These are phyloP conservation scores for Stagonosporopsis chrysanthemi DNA, from an alignment of 2,329 filamentous ascomycete genomes.

Conservation along the genomic window DNA sequence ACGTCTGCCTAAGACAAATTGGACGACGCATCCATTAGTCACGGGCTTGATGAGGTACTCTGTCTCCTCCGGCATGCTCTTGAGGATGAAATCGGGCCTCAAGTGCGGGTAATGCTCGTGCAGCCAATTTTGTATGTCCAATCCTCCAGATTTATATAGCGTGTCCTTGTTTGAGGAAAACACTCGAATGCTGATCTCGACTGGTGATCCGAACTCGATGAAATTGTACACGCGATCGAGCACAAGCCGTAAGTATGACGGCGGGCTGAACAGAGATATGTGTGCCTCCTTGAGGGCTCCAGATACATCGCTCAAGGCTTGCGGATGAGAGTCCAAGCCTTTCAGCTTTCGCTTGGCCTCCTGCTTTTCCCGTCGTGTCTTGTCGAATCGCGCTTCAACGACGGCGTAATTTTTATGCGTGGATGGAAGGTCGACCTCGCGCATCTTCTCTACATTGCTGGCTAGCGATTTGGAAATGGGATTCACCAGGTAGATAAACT, in stretches of 20 bases:
- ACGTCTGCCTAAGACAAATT: constrained; percentile 33
- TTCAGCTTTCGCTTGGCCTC: neutral
- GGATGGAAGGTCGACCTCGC: constrained; percentile 1
- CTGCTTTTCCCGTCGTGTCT: too few species aligned
- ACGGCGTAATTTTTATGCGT: constrained; percentile 22
- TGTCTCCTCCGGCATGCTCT: constrained; percentile 38
- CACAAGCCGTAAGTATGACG: constrained; percentile 9
- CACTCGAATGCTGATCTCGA: constrained; percentile 32
- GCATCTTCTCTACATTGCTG: constrained; percentile 4
- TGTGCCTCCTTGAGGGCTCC: constrained; percentile 30
- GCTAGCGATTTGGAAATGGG: constrained; percentile 9
- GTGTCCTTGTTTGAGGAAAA: neutral
- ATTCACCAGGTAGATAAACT: constrained; percentile 27
- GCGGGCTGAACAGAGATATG: constrained; percentile 24
- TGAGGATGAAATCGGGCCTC: constrained; percentile 42
- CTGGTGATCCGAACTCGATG: constrained; percentile 26
- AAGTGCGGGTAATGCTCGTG: constrained; percentile 40
- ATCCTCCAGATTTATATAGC: neutral
- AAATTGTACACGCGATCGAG: constrained; percentile 39
- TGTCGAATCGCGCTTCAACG: constrained; percentile 4
- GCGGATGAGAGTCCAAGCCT: neutral
- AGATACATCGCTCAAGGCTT: constrained; percentile 9
- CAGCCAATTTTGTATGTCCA: constrained; percentile 29
- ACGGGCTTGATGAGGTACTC: constrained; percentile 31
- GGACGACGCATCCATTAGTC: constrained; percentile 29